Conservation (phyloP, 2,329 filamentous ascomycete genomes). For the Aschersonia sp. region DNA sequence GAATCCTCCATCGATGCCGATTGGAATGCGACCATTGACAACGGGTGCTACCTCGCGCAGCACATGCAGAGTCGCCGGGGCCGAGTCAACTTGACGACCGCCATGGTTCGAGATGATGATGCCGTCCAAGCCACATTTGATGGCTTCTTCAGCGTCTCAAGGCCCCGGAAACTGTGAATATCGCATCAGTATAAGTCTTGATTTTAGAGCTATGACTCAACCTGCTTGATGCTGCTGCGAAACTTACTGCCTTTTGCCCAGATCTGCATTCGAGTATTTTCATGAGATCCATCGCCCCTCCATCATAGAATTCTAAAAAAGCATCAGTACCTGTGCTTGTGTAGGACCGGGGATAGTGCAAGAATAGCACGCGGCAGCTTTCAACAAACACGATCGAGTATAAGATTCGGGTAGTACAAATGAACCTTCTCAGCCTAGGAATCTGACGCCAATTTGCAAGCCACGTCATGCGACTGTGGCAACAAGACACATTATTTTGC, state of each 20-base stretch:
- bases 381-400: too few relatives aligned
- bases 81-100: neutral
- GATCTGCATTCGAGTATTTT: conserved; percentile 24
- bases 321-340: neutral
- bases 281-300: conserved; percentile 34
- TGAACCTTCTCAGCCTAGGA: too few relatives aligned
- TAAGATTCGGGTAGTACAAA: too few relatives aligned
- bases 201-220: conserved; percentile 7
- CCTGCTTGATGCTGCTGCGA: neutral
- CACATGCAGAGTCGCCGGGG: neutral
- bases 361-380: too few relatives aligned
- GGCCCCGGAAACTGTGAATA: neutral
- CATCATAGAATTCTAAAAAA: conserved; percentile 37
- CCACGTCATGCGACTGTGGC: too few relatives aligned
- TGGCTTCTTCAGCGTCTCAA: neutral
- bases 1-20: neutral
- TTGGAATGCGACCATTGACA: neutral
- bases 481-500: too few relatives aligned
- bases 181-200: too few relatives aligned
- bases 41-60: neutral
- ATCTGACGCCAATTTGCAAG: too few relatives aligned
- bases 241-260: conserved; percentile 16
- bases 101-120: neutral
- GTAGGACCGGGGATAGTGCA: too few relatives aligned
- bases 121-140: neutral